Evolutionary conservation across 2,329 filamentous ascomycete species (phyloP).

Genomic region (Curvularia sp.): DNA sequence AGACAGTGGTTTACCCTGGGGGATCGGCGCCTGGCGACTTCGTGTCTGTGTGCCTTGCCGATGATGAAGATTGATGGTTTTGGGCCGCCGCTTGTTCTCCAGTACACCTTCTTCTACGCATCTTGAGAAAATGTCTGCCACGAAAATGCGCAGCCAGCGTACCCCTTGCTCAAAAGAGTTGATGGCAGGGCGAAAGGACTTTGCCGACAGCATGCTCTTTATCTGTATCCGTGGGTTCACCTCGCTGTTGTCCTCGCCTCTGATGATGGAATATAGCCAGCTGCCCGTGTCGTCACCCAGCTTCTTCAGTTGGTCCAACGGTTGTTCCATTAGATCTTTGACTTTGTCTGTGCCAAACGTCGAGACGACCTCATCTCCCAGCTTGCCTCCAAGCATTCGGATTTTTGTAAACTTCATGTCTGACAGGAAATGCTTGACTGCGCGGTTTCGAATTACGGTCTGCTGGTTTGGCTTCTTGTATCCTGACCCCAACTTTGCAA

Average conservation of each 20-base stretch:
- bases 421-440: conserved; percentile 77
- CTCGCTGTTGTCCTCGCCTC: conserved; percentile 85
- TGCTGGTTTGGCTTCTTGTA: conserved; percentile 94
- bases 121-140: conserved; percentile 86
- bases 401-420: conserved; percentile 95
- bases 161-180: conserved; percentile 77
- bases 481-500: conserved; percentile 90
- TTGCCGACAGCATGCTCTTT: conserved; percentile 96
- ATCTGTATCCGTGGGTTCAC: conserved; percentile 91
- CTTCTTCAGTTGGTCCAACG: conserved; percentile 77
- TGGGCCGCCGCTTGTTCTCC: conserved; percentile 85
- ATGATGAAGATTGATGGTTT: conserved; percentile 84
- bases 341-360: conserved; percentile 82
- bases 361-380: conserved; percentile 85
- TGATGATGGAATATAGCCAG: conserved; percentile 85
- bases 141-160: conserved; percentile 90
- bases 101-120: conserved; percentile 89
- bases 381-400: conserved; percentile 90
- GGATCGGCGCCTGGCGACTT: conserved; percentile 78
- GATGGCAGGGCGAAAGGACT: conserved; percentile 89
- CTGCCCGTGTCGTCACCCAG: conserved; percentile 83
- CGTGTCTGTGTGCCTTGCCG: conserved; percentile 74
- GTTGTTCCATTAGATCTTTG: conserved; percentile 73
- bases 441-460: conserved; percentile 89
- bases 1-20: conserved; percentile 74